Evolutionary conservation across 2,329 filamentous ascomycete species (phyloP).

Genomic region (Neonectria hederae): DNA sequence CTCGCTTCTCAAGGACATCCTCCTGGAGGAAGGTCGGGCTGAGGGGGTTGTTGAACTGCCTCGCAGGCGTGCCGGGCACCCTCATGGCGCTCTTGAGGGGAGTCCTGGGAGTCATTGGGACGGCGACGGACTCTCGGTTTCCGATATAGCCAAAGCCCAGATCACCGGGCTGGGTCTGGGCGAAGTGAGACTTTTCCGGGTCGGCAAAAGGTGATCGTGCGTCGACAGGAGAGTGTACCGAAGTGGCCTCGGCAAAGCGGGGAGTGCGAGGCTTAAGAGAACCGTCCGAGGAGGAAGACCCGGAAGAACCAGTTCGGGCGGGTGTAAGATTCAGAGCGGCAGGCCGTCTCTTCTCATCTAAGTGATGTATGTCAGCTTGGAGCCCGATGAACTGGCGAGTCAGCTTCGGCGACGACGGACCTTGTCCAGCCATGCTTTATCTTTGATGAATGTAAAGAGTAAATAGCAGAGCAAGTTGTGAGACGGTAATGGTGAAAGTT

Average conservation of each 20-base stretch:
- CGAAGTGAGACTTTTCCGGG: constrained; percentile 61
- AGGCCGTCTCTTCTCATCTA: constrained; percentile 66
- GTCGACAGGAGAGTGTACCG: constrained; percentile 80
- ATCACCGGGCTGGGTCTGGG: constrained; percentile 80
- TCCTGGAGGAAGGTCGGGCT: constrained; percentile 95
- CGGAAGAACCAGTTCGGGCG: constrained; percentile 58
- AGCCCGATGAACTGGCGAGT: neutral
- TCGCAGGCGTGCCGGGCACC: constrained; percentile 82
- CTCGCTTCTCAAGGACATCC: constrained; percentile 84
- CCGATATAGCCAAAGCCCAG: constrained; percentile 93
- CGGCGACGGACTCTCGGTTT: constrained; percentile 65
- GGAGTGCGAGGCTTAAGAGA: constrained; percentile 78
- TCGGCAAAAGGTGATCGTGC: constrained; percentile 67
- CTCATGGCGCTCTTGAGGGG: constrained; percentile 92
- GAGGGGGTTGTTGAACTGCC: constrained; percentile 76
- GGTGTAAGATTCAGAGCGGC: constrained; percentile 64
- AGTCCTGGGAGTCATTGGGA: constrained; percentile 75
- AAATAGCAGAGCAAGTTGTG: constrained; percentile 8
- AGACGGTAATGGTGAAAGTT: constrained; percentile 21
- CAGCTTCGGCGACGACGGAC: constrained; percentile 41
- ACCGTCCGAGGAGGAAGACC: constrained; percentile 62
- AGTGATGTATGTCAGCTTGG: constrained; percentile 36
- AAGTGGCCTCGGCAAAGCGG: constrained; percentile 83
- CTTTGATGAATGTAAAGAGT: constrained; percentile 27
- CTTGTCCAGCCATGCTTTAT: constrained; percentile 53